Conservation (phyloP, 257 asterid species). For the Ajuga chamaepitys region DNA sequence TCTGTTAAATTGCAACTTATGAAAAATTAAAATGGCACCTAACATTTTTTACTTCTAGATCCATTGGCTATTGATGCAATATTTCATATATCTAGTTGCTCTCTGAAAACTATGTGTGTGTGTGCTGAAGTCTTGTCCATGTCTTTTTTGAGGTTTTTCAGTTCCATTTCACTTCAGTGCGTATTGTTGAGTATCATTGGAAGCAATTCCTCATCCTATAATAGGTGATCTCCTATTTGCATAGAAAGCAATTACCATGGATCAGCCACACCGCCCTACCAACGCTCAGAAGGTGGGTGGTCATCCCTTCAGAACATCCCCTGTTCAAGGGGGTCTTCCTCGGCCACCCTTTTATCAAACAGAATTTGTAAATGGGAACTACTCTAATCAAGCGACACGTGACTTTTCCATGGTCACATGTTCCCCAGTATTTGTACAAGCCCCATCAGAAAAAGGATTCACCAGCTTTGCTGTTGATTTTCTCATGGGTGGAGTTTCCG, state of each 20-base stretch:
- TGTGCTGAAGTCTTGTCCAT: no score
- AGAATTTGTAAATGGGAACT: background rate
- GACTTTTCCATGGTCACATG: constrained; percentile 4
- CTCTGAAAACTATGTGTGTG: no score
- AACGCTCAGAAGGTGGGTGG: background rate
- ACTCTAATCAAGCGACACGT: background rate
- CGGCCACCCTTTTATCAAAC: no score
- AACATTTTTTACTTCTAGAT: no score
- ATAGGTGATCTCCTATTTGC: background rate
- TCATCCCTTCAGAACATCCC: background rate
- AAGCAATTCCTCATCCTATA: no score
- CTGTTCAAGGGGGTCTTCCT: background rate
- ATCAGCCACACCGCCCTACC: constrained; percentile 12
- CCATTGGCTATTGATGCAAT: no score
- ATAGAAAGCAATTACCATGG: background rate
- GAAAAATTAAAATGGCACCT: no score
- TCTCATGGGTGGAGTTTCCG: constrained; percentile 40
- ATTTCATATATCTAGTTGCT: no score
- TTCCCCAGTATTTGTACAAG: constrained; percentile 23
- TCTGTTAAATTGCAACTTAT: no score
- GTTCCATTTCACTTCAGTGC: no score
- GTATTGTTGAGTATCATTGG: no score
- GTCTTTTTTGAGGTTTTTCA: no score
- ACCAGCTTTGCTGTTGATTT: constrained; percentile 29
- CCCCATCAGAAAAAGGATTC: constrained; percentile 21